Percentiles rank a stretch among this genome's conserved stretches.
Evolutionary conservation across 2,329 filamentous ascomycete genomes (phyloP).

Genomic region (Alternaria gaisen): DNA sequence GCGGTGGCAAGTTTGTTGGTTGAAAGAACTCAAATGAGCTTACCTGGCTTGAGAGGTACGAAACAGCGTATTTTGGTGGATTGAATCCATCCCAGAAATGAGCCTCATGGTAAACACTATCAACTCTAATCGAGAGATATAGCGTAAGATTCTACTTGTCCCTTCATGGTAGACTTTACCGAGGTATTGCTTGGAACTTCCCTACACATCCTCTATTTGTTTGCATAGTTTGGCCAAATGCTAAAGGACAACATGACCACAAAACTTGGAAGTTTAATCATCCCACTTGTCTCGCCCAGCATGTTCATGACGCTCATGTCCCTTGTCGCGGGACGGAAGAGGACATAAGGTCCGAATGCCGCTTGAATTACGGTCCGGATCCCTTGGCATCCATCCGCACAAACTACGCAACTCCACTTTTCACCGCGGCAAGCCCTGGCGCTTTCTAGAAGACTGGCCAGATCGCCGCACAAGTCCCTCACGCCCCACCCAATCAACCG

Average conservation of each 20-base stretch:
- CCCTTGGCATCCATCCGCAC: slow-evolving; percentile 13
- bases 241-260: not conserved
- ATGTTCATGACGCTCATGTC: not conserved
- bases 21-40: slow-evolving; percentile 11
- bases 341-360: not conserved
- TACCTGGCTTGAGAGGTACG: not conserved
- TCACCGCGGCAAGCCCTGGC: not conserved
- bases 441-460: slow-evolving; percentile 2
- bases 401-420: slow-evolving; percentile 19
- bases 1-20: slow-evolving; percentile 48
- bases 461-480: slow-evolving; percentile 21
- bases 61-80: not conserved
- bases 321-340: not conserved
- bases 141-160: not conserved
- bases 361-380: not conserved
- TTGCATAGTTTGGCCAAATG: not conserved
- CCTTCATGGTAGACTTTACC: not conserved
- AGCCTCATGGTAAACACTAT: not conserved
- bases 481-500: slow-evolving; percentile 6
- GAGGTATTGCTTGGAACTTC: not conserved
- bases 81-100: not conserved
- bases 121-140: not conserved
- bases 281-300: not conserved
- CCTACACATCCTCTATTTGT: not conserved
- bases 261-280: too few relatives aligned